These are phyloP conservation scores for Lepiota venenata DNA, from an alignment of 768 basidiomycete genomes.

Conservation along the genomic window DNA sequence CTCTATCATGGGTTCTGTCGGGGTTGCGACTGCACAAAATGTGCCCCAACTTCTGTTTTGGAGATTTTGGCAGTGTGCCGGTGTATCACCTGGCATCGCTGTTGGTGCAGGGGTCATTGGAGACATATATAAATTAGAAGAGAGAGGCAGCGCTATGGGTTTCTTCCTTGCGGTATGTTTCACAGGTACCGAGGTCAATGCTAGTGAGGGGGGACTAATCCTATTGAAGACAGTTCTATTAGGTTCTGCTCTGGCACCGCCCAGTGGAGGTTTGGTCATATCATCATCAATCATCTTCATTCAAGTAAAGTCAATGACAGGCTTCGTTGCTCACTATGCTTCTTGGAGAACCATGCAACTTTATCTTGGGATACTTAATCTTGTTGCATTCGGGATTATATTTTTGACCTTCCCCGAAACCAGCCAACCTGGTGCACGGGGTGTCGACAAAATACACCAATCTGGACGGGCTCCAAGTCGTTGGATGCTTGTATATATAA, in stretches of 20 bases:
- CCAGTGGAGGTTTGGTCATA: conserved; percentile 23
- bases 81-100: conserved; percentile 49
- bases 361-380: conserved; percentile 36
- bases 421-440: conserved; percentile 53
- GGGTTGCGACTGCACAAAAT: conserved; percentile 43
- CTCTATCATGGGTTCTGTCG: conserved; percentile 54
- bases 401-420: conserved; percentile 59
- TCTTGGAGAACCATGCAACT: conserved; percentile 67
- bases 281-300: neutral
- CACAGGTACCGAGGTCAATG: too few relatives aligned
- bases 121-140: conserved; percentile 59
- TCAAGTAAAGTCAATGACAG: neutral
- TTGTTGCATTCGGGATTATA: conserved; percentile 38
- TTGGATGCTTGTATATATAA: conserved; percentile 39
- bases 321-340: conserved; percentile 20
- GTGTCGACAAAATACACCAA: conserved; percentile 48
- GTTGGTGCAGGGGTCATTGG: conserved; percentile 55
- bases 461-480: conserved; percentile 15
- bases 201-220: conserved; percentile 8
- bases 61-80: conserved; percentile 62
- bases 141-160: conserved; percentile 54
- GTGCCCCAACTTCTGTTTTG: conserved; percentile 49
- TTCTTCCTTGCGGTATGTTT: conserved; percentile 45
- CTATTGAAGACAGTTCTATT: conserved; percentile 43
- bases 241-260: conserved; percentile 59